These are phyloP conservation scores for Buxus sempervirens DNA, from an alignment of 164 flowering plant species.

Conservation along the genomic window DNA sequence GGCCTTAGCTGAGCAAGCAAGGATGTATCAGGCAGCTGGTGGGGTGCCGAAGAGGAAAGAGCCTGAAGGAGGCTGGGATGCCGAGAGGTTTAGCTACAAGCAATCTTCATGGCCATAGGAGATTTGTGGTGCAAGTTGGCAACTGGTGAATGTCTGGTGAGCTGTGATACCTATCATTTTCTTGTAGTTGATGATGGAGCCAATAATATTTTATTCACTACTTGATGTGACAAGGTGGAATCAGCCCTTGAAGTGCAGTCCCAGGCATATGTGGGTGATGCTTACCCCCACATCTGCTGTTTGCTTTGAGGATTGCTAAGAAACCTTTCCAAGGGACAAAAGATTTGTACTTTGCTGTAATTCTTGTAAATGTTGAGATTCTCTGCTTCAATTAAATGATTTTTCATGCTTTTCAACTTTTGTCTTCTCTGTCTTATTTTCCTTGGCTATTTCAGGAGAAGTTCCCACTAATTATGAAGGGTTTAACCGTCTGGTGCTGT, in stretches of 20 bases:
- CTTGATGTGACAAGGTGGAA: background rate
- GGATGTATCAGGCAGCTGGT: constrained; percentile 52
- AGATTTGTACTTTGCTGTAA: background rate
- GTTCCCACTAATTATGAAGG: constrained; percentile 14
- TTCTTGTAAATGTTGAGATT: background rate
- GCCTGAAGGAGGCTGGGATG: constrained; percentile 61
- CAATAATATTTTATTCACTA: background rate
- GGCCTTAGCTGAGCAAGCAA: constrained; percentile 54
- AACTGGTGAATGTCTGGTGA: constrained; percentile 23
- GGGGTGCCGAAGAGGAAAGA: constrained; percentile 54
- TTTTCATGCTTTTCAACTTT: constrained; percentile 8
- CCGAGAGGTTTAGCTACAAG: constrained; percentile 38
- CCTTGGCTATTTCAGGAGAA: constrained; percentile 21
- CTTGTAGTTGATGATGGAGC: constrained; percentile 4
- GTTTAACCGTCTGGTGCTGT: constrained; percentile 16
- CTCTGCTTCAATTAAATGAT: background rate
- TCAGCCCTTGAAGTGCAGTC: constrained; percentile 3
- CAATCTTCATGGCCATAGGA: constrained; percentile 61
- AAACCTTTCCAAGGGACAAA: background rate
- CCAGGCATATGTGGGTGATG: constrained; percentile 7
- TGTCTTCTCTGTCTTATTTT: background rate
- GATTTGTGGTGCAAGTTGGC: constrained; percentile 11
- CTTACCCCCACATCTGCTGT: constrained; percentile 3
- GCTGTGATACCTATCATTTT: constrained; percentile 11
- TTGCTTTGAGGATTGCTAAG: background rate